Evolutionary conservation across 176 grass and related monocot genomes (phyloP).

Genomic region (Rhynchospora tenuis): DNA sequence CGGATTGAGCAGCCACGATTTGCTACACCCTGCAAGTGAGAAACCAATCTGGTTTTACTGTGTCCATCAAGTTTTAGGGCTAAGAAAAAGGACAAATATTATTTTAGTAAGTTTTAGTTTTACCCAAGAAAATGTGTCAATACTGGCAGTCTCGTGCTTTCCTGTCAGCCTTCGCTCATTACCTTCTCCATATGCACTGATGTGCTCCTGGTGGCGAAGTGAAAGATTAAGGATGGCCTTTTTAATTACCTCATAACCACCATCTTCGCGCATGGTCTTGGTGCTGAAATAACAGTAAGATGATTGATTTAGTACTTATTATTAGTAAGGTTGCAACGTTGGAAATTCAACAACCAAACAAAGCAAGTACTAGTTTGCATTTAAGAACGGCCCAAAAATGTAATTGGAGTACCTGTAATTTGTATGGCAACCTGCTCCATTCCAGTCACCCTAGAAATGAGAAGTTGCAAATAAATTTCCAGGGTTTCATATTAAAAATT

Average conservation of each 20-base stretch:
- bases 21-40: slow-evolving; percentile 67
- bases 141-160: slow-evolving; percentile 88
- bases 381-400: not conserved
- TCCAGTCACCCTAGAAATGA: slow-evolving; percentile 87
- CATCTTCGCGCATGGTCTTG: slow-evolving; percentile 83
- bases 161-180: slow-evolving; percentile 93
- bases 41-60: not conserved
- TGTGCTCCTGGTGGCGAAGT: slow-evolving; percentile 81
- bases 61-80: not conserved
- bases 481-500: not conserved
- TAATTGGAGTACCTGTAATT: slow-evolving; percentile 66
- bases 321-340: not conserved
- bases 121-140: slow-evolving; percentile 97
- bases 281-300: slow-evolving; percentile 57
- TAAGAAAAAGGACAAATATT: not conserved
- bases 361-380: not conserved
- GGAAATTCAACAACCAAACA: not conserved
- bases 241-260: slow-evolving; percentile 89
- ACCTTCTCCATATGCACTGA: slow-evolving; percentile 96
- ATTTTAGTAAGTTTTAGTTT: not conserved
- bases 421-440: slow-evolving; percentile 97
- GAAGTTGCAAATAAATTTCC: not conserved
- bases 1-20: slow-evolving; percentile 96
- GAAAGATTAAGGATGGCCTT: slow-evolving; percentile 96
- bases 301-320: not conserved